Conservation (phyloP, 2,329 filamentous ascomycete species). For the Aureobasidium sp. region DNA sequence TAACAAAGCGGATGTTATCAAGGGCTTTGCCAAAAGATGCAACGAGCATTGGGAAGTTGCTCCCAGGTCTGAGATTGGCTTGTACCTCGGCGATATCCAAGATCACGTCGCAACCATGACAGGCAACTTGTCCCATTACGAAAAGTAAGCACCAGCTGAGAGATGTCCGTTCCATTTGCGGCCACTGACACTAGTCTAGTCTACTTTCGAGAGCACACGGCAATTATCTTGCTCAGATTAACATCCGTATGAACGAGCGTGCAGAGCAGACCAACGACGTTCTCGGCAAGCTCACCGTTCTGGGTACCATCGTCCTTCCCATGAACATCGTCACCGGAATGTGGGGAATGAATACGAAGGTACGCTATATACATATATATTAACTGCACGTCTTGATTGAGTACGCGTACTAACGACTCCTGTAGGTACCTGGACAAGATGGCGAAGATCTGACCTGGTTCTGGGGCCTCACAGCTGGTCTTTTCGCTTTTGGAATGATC, state of each 20-base stretch:
- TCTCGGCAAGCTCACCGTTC: conserved; percentile 84
- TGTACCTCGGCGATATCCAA: conserved; percentile 96
- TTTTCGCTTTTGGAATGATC: conserved; percentile 67
- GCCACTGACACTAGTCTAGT: conserved; percentile 36
- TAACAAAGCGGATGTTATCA: conserved; percentile 98
- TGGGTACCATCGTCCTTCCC: conserved; percentile 92
- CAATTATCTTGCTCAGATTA: conserved; percentile 99
- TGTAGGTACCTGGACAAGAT: conserved; percentile 74
- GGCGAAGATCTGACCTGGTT: conserved; percentile 55
- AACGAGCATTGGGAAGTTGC: conserved; percentile 98
- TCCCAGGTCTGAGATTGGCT: conserved; percentile 87
- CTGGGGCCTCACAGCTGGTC: conserved; percentile 56
- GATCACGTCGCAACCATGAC: conserved; percentile 99
- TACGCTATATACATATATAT: no score
- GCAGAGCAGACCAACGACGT: conserved; percentile 94
- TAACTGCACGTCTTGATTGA: not conserved
- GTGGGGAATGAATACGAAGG: conserved; percentile 84
- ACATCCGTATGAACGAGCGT: conserved; percentile 96
- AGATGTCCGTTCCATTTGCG: not conserved
- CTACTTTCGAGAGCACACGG: conserved; percentile 84
- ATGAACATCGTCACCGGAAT: conserved; percentile 99
- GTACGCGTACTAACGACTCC: not conserved
- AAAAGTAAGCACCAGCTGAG: conserved; percentile 57
- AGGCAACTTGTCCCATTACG: conserved; percentile 87
- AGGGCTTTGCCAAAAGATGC: conserved; percentile 95